Conservation (phyloP, 495 filamentous ascomycete genomes). For the Oidiodendron maius region DNA sequence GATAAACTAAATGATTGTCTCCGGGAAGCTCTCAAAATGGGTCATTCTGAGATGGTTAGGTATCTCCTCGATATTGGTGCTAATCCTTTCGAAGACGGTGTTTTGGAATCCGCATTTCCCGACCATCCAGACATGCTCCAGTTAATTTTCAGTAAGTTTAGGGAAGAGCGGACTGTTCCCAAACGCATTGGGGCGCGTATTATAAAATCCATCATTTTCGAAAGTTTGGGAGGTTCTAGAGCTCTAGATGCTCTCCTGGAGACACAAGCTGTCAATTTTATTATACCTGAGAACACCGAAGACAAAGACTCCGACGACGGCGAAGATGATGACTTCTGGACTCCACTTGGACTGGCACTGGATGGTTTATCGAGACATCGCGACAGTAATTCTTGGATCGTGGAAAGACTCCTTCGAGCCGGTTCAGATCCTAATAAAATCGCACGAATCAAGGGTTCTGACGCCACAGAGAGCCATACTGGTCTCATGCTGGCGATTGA, state of each 20-base stretch:
- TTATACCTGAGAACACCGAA: not conserved
- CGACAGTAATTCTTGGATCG: not conserved
- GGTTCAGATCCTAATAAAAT: constrained; percentile 8
- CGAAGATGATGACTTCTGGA: not conserved
- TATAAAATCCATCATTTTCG: constrained; percentile 1
- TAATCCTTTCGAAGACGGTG: constrained; percentile 5
- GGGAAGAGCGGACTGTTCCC: not conserved
- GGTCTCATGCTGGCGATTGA: constrained; percentile 18
- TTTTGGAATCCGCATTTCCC: constrained; percentile 1
- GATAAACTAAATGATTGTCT: not conserved
- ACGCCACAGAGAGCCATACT: constrained; percentile 1
- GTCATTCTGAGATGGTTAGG: constrained; percentile 5
- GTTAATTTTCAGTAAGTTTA: not conserved
- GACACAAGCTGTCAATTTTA: constrained; percentile 1
- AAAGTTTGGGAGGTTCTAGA: not conserved
- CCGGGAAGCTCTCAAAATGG: constrained; percentile 2
- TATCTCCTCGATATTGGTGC: constrained; percentile 1
- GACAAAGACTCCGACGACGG: too few species aligned
- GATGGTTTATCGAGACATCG: not conserved
- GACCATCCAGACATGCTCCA: constrained; percentile 4
- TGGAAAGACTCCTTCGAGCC: not conserved
- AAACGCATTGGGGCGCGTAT: constrained; percentile 4
- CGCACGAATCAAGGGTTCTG: not conserved
- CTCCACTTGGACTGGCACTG: constrained; percentile 5
- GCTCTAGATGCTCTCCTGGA: constrained; percentile 2